Percentiles rank a stretch among this genome's conserved stretches.
Evolutionary conservation across 306 rosid genomes (phyloP).

Genomic region (Sophora flavescens): DNA sequence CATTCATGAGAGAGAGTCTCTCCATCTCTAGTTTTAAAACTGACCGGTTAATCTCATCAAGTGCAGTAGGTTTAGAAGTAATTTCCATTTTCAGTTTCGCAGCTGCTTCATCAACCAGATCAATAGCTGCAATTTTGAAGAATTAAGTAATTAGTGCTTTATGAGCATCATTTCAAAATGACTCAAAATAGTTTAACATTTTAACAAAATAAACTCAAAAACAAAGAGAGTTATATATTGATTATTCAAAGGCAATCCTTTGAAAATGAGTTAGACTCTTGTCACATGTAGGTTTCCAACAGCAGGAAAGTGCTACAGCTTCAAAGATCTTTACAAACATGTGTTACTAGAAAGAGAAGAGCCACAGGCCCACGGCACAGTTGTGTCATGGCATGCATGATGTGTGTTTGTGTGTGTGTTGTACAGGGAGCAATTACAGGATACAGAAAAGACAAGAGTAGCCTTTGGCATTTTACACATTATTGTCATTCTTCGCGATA

Average conservation of each 20-base stretch:
- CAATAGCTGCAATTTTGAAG: slow-evolving; percentile 77
- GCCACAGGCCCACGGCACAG: too few relatives aligned
- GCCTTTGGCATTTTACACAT: background rate
- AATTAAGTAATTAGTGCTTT: slow-evolving; percentile 35
- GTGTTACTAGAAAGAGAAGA: too few relatives aligned
- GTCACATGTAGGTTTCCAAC: slow-evolving; percentile 1
- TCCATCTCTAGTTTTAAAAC: slow-evolving; percentile 98
- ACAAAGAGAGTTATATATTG: background rate
- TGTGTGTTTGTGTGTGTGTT: too few relatives aligned
- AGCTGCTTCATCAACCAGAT: slow-evolving; percentile 98
- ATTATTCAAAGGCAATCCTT: slow-evolving; percentile 5
- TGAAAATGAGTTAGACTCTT: slow-evolving; percentile 4
- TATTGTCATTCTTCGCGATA: background rate
- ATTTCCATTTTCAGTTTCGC: slow-evolving; percentile 99
- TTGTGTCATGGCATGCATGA: too few relatives aligned
- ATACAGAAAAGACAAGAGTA: background rate
- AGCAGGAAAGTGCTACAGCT: slow-evolving; percentile 11
- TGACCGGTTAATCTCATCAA: slow-evolving; percentile 96
- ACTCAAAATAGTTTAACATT: background rate
- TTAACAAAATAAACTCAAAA: background rate
- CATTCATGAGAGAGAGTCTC: slow-evolving; percentile 89
- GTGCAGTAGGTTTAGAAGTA: slow-evolving; percentile 94
- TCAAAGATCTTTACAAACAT: slow-evolving; percentile 3
- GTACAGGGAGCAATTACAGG: background rate
- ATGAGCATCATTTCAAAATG: slow-evolving; percentile 29